Conservation (phyloP, 805 yeast genomes). For the Wickerhamiella bombiphila region DNA sequence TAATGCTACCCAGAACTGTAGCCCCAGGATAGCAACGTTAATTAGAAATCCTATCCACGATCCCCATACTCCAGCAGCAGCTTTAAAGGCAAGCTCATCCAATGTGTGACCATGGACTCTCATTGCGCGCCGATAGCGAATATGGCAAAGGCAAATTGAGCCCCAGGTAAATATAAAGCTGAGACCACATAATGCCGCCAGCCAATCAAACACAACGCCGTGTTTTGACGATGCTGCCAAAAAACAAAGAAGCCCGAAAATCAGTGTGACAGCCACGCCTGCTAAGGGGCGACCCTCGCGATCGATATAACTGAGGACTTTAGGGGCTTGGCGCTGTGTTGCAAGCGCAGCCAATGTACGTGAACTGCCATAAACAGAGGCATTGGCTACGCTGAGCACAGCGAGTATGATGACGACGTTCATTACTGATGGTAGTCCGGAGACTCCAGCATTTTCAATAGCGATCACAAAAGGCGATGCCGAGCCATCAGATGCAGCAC, state of each 20-base stretch:
- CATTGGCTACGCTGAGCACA: conserved; percentile 58
- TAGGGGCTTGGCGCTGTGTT: conserved; percentile 50
- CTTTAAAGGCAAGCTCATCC: conserved; percentile 42
- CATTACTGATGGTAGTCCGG: conserved; percentile 52
- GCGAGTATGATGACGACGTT: conserved; percentile 58
- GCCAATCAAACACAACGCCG: conserved; percentile 47
- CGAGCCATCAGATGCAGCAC: conserved; percentile 39
- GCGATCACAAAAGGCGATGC: conserved; percentile 70
- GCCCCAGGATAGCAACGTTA: conserved; percentile 38
- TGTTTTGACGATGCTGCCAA: conserved; percentile 46
- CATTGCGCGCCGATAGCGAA: conserved; percentile 53
- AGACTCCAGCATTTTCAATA: conserved; percentile 48
- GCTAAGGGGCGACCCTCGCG: conserved; percentile 63
- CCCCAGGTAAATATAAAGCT: conserved; percentile 75
- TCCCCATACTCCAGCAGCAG: conserved; percentile 48
- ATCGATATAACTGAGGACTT: conserved; percentile 51
- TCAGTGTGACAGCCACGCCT: conserved; percentile 36
- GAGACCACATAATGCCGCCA: conserved; percentile 61
- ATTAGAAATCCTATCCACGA: conserved; percentile 40
- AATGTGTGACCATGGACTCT: conserved; percentile 51
- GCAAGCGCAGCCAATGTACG: conserved; percentile 56
- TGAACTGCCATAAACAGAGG: conserved; percentile 55
- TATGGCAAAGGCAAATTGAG: conserved; percentile 50
- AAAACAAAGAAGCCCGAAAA: conserved; percentile 44
- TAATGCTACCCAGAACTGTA: conserved; percentile 55